Evolutionary conservation across 2,329 filamentous ascomycete genomes (phyloP).

Genomic region (Fusarium luffae): DNA sequence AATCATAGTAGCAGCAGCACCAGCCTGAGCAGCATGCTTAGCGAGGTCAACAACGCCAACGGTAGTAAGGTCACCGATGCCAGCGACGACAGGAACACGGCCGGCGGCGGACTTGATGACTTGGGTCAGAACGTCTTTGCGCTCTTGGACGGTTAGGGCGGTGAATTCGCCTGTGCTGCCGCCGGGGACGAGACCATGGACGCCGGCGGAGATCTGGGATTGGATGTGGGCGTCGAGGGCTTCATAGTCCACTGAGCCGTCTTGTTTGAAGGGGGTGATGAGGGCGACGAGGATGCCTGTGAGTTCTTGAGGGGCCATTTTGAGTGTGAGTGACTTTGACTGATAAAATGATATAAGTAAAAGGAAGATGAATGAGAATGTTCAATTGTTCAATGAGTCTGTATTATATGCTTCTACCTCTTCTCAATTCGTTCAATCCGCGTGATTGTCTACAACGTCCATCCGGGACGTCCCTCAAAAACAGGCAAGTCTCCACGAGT

Average conservation of each 20-base stretch:
- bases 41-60: slow-evolving; percentile 44
- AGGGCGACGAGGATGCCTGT: slow-evolving; percentile 61
- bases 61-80: slow-evolving; percentile 58
- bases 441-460: slow-evolving; percentile 11
- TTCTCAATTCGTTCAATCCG: slow-evolving; percentile 21
- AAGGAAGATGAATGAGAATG: not conserved
- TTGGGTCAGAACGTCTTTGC: slow-evolving; percentile 57
- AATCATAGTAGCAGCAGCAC: slow-evolving; percentile 58
- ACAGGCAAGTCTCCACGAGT: slow-evolving; percentile 42
- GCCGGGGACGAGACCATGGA: slow-evolving; percentile 62
- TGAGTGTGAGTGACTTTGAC: not conserved
- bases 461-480: slow-evolving; percentile 7
- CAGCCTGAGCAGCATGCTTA: slow-evolving; percentile 49
- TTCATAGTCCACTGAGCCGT: slow-evolving; percentile 53
- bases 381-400: not conserved
- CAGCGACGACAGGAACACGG: slow-evolving; percentile 56
- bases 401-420: slow-evolving; percentile 25
- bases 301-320: slow-evolving; percentile 43
- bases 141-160: slow-evolving; percentile 55
- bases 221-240: slow-evolving; percentile 55
- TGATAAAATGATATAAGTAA: no score
- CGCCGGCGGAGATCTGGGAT: slow-evolving; percentile 56
- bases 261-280: slow-evolving; percentile 59
- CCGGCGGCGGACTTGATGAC: slow-evolving; percentile 51
- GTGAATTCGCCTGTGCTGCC: slow-evolving; percentile 63